Conservation (phyloP, 2,329 filamentous ascomycete species). For the Sporothrix pallida region DNA sequence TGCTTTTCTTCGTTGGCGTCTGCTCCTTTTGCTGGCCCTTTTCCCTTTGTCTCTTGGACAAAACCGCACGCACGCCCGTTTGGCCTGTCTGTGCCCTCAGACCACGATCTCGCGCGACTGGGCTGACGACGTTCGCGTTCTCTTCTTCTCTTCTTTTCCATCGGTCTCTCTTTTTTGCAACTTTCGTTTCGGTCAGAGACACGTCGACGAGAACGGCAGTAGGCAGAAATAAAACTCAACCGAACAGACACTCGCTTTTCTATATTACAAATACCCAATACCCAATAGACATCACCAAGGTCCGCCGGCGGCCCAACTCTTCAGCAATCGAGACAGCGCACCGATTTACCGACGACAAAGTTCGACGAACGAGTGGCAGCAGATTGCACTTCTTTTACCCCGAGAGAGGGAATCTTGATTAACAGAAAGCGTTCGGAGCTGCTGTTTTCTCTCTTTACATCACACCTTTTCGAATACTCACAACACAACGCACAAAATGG, state of each 20-base stretch:
- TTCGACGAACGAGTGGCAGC: background rate
- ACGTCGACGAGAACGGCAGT: slow-evolving; percentile 1
- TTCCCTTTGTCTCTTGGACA: slow-evolving; percentile 13
- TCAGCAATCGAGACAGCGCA: background rate
- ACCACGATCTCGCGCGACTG: slow-evolving; percentile 31
- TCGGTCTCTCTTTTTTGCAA: background rate
- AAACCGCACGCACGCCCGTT: slow-evolving; percentile 22
- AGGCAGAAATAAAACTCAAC: background rate
- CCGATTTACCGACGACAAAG: background rate
- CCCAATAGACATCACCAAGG: background rate
- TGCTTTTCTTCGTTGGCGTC: slow-evolving; percentile 27
- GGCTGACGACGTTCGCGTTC: slow-evolving; percentile 33
- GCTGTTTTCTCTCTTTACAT: background rate
- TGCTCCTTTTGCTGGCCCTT: slow-evolving; percentile 25
- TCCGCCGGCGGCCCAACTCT: slow-evolving; percentile 29
- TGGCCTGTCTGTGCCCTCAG: slow-evolving; percentile 30
- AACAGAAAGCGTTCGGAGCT: background rate
- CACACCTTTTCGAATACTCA: background rate
- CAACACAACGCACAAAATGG: slow-evolving; percentile 57
- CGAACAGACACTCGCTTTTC: background rate
- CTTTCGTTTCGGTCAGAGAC: background rate
- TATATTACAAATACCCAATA: background rate
- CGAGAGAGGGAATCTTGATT: background rate
- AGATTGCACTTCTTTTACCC: background rate
- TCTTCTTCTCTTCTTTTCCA: slow-evolving; percentile 23